These are phyloP conservation scores for Torulaspora gathmanii DNA, from an alignment of 805 yeast species.

Conservation along the genomic window DNA sequence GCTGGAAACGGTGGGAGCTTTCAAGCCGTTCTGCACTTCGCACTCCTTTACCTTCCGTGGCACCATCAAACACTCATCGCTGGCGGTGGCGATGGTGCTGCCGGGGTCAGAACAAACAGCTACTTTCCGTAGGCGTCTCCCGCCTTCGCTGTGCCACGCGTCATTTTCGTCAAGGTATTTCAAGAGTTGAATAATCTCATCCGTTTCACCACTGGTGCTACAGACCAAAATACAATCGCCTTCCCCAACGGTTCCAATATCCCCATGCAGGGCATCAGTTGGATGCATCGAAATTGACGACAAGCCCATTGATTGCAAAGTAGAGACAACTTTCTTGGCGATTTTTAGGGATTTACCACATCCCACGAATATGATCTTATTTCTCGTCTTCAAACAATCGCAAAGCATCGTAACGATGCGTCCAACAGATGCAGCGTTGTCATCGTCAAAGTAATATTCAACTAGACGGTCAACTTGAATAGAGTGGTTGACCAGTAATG, in stretches of 20 bases:
- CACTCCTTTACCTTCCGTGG: constrained; percentile 50
- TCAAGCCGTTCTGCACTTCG: constrained; percentile 62
- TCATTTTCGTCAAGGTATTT: constrained; percentile 10
- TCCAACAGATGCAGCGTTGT: neutral
- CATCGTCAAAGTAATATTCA: constrained; percentile 15
- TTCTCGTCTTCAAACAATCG: constrained; percentile 41
- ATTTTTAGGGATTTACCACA: constrained; percentile 83
- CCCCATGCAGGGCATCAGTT: constrained; percentile 86
- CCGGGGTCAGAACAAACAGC: constrained; percentile 15
- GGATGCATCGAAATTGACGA: constrained; percentile 71
- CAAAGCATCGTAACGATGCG: constrained; percentile 5
- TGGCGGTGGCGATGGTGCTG: constrained; percentile 18
- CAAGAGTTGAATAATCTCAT: constrained; percentile 52
- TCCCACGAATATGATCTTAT: constrained; percentile 73
- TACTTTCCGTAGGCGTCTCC: constrained; percentile 6
- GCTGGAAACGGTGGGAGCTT: constrained; percentile 85
- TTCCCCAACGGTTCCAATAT: constrained; percentile 64
- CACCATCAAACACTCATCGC: constrained; percentile 35
- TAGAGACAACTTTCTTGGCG: constrained; percentile 73
- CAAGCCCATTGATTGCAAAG: constrained; percentile 73
- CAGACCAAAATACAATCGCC: constrained; percentile 55
- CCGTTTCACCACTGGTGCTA: constrained; percentile 78
- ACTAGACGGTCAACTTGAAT: constrained; percentile 19
- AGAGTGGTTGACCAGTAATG: constrained; percentile 19
- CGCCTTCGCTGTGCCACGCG: constrained; percentile 3